Evolutionary conservation across 257 asterid species (phyloP).

Genomic region (Solanum etuberosum): DNA sequence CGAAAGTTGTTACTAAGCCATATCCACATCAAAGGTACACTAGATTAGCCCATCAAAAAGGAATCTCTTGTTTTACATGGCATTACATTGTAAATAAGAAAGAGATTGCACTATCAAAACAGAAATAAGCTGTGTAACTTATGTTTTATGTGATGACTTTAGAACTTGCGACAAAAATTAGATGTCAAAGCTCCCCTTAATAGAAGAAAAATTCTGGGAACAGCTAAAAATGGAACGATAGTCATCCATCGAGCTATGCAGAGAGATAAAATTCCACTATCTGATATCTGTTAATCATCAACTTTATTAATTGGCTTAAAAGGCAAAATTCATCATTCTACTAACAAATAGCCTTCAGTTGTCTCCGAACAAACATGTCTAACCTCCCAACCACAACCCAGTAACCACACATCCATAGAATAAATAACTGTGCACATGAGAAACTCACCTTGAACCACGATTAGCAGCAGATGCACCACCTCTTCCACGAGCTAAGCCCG

Average conservation of each 20-base stretch:
- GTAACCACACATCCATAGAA: not conserved
- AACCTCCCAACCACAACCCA: not conserved
- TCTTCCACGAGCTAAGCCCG: constrained; percentile 34
- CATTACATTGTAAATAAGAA: not conserved
- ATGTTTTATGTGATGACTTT: constrained; percentile 9
- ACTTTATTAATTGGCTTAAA: not conserved
- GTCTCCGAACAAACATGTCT: not conserved
- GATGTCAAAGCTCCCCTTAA: not conserved
- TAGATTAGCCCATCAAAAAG: not conserved
- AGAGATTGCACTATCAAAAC: not conserved
- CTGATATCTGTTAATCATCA: not conserved
- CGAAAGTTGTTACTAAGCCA: not conserved
- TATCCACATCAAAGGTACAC: not conserved
- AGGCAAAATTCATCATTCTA: not conserved
- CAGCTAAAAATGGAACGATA: not conserved
- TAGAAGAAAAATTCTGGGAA: not conserved
- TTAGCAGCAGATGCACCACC: constrained; percentile 17
- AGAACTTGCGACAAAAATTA: constrained; percentile 33
- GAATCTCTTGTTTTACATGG: not conserved
- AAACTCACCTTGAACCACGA: constrained; percentile 36
- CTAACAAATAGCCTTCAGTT: not conserved
- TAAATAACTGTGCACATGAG: not conserved
- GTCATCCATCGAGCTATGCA: not conserved
- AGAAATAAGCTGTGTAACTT: not conserved
- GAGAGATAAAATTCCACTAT: not conserved